phyloP scores from a whole-genome alignment of 2,329 filamentous ascomycete genomes.

The Harringtonia aguacate region DNA sequence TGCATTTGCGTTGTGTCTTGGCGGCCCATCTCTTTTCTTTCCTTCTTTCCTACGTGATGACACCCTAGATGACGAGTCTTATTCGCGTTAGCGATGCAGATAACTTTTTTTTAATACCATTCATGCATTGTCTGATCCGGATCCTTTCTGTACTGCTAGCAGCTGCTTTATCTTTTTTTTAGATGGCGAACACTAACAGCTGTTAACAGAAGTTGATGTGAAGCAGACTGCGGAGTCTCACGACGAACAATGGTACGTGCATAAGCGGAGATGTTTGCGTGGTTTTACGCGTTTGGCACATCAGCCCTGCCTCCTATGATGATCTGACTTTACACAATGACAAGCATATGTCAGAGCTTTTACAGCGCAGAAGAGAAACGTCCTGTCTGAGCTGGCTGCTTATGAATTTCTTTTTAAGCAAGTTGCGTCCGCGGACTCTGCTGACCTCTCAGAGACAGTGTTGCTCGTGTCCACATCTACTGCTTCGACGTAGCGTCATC shows the following conservation, averaged over 20 bases:
- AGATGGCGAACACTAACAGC: background rate
- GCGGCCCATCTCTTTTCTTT: too few species aligned
- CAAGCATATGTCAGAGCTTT: slow-evolving; percentile 96
- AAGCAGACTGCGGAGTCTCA: too few species aligned
- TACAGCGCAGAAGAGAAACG: slow-evolving; percentile 36
- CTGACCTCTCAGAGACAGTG: too few species aligned
- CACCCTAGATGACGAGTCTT: slow-evolving; percentile 68
- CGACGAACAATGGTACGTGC: too few species aligned
- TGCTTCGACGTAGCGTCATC: too few species aligned
- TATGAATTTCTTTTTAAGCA: slow-evolving; percentile 16
- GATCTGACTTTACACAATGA: slow-evolving; percentile 71
- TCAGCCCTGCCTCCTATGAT: slow-evolving; percentile 47
- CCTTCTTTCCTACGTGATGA: slow-evolving; percentile 30
- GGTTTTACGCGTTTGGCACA: background rate
- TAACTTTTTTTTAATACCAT: slow-evolving; percentile 57
- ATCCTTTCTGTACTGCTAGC: background rate
- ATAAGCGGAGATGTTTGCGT: background rate
- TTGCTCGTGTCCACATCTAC: too few species aligned
- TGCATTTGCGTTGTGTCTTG: slow-evolving; percentile 9
- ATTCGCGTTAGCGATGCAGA: slow-evolving; percentile 64
- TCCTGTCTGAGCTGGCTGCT: slow-evolving; percentile 37
- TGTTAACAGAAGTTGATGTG: background rate
- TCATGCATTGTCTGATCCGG: slow-evolving; percentile 43
- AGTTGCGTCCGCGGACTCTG: too few species aligned
- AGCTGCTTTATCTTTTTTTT: background rate